phyloP scores from a whole-genome alignment of 2,329 filamentous ascomycete genomes.

The Botrytis pseudocinerea region DNA sequence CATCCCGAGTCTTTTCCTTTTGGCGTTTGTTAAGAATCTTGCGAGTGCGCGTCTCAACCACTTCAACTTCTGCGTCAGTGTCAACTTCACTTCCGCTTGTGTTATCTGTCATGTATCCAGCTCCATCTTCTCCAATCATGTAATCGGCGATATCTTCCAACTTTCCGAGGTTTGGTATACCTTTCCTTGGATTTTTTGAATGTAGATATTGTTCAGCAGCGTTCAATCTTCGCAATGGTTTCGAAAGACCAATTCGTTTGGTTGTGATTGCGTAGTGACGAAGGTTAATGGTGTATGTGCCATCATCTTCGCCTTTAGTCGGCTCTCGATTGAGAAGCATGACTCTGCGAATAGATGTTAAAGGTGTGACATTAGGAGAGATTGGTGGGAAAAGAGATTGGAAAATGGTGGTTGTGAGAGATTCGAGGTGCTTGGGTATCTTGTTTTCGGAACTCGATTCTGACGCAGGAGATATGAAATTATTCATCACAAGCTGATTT shows the following conservation, averaged over 20 bases:
- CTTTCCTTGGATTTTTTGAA: conserved; percentile 56
- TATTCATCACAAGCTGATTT: conserved; percentile 89
- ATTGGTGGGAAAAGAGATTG: conserved; percentile 96
- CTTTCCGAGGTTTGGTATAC: conserved; percentile 84
- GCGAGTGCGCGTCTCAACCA: conserved; percentile 64
- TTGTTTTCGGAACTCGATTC: conserved; percentile 59
- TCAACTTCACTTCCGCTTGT: conserved; percentile 89
- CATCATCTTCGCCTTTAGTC: conserved; percentile 52
- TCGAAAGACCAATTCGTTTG: conserved; percentile 79
- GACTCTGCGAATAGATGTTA: conserved; percentile 89
- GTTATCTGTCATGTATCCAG: conserved; percentile 82
- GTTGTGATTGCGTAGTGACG: conserved; percentile 96
- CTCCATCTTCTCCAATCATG: conserved; percentile 77
- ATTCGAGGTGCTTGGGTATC: conserved; percentile 92
- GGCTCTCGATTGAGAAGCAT: conserved; percentile 84
- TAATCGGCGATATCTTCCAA: conserved; percentile 94
- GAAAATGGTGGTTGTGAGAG: conserved; percentile 89
- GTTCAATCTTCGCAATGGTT: conserved; percentile 78
- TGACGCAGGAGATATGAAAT: conserved; percentile 70
- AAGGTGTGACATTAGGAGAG: conserved; percentile 83
- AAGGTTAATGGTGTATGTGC: conserved; percentile 79
- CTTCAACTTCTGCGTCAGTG: conserved; percentile 93
- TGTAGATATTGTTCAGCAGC: conserved; percentile 75
- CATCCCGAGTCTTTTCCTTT: conserved; percentile 45
- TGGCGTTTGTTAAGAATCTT: conserved; percentile 57